Evolutionary conservation across 495 filamentous ascomycete genomes (phyloP).

Genomic region (Talaromyces proteolyticus): DNA sequence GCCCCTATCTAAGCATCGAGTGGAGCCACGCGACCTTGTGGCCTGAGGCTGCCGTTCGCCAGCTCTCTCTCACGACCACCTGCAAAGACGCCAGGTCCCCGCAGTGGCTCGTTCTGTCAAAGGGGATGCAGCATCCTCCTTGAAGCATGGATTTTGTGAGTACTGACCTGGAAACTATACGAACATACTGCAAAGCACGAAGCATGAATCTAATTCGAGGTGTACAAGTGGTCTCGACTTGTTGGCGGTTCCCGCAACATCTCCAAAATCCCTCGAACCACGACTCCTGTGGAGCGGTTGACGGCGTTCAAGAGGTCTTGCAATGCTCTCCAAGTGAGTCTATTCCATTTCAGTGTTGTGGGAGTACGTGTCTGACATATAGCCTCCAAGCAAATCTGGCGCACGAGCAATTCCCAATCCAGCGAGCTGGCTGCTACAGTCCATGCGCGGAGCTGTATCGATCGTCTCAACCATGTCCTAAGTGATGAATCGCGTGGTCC

Average conservation of each 20-base stretch:
- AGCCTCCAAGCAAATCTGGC: constrained; percentile 80
- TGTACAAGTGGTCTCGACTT: constrained; percentile 75
- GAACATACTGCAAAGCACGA: too few relatives aligned
- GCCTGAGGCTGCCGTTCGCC: not conserved
- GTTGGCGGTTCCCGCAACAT: constrained; percentile 73
- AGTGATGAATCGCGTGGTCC: constrained; percentile 85
- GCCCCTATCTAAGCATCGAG: not conserved
- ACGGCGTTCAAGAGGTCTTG: constrained; percentile 86
- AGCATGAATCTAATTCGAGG: constrained; percentile 11
- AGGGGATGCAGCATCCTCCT: not conserved
- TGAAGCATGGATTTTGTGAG: constrained; percentile 33
- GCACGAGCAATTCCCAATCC: constrained; percentile 48
- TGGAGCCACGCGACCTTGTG: not conserved
- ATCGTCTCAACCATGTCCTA: constrained; percentile 70
- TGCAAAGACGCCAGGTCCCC: not conserved
- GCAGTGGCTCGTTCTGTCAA: not conserved
- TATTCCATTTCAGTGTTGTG: not conserved
- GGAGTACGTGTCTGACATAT: not conserved
- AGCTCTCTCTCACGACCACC: not conserved
- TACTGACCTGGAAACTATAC: too few relatives aligned
- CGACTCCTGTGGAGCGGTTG: constrained; percentile 79
- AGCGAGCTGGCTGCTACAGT: constrained; percentile 43
- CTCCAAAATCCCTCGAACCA: constrained; percentile 55
- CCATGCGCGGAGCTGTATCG: constrained; percentile 49
- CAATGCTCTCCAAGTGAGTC: constrained; percentile 69